These are phyloP conservation scores for Aureobasidium melanogenum DNA, from an alignment of 2,329 filamentous ascomycete species.

Conservation along the genomic window DNA sequence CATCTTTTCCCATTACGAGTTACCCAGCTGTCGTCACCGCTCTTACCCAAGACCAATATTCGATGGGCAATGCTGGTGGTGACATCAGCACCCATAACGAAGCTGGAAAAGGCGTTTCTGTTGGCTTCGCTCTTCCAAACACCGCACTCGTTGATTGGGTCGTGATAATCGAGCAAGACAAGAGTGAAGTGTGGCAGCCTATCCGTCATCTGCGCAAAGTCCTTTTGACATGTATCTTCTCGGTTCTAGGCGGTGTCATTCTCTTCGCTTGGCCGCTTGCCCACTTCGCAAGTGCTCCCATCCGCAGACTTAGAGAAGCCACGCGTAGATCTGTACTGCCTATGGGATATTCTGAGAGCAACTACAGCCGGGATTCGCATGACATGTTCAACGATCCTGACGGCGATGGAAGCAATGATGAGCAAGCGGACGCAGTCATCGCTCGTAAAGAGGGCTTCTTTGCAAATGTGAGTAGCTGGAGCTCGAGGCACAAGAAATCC, in stretches of 20 bases:
- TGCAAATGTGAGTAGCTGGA: slow-evolving; percentile 26
- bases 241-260: slow-evolving; percentile 61
- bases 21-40: slow-evolving; percentile 57
- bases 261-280: slow-evolving; percentile 69
- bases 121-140: slow-evolving; percentile 67
- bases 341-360: slow-evolving; percentile 42
- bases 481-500: slow-evolving; percentile 20
- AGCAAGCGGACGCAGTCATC: slow-evolving; percentile 34
- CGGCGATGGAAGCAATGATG: slow-evolving; percentile 31
- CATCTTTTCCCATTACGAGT: slow-evolving; percentile 48
- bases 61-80: slow-evolving; percentile 60
- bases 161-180: slow-evolving; percentile 67
- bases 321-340: slow-evolving; percentile 66
- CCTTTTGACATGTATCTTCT: slow-evolving; percentile 76
- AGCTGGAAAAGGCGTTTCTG: slow-evolving; percentile 57
- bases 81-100: slow-evolving; percentile 65
- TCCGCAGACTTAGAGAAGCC: slow-evolving; percentile 64
- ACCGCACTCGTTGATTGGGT: slow-evolving; percentile 71
- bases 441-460: slow-evolving; percentile 40
- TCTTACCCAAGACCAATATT: slow-evolving; percentile 43
- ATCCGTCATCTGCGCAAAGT: slow-evolving; percentile 70
- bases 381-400: slow-evolving; percentile 22
- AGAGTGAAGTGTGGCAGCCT: slow-evolving; percentile 64
- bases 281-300: slow-evolving; percentile 73
- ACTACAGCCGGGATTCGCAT: slow-evolving; percentile 29